These are phyloP conservation scores for Phytopythium mirpurense DNA, from an alignment of 352 stramenopile genomes.

Conservation along the genomic window DNA sequence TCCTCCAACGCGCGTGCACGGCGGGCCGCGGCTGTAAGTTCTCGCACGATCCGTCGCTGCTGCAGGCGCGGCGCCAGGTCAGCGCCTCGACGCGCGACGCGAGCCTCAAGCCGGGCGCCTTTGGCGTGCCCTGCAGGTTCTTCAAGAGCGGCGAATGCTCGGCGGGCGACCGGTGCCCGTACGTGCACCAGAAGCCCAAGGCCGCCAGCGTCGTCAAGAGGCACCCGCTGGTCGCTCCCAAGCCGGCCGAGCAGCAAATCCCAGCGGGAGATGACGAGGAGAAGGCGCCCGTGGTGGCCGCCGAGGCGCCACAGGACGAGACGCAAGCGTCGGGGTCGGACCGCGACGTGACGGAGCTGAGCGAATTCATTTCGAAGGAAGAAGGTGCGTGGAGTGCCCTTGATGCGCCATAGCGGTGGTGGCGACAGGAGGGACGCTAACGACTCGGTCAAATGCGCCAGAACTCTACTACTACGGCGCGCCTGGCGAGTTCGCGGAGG, in stretches of 20 bases:
- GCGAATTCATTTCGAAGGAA: constrained; percentile 77
- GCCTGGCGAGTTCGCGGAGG: constrained; percentile 53
- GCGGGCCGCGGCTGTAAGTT: constrained; percentile 65
- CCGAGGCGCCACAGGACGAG: constrained; percentile 13
- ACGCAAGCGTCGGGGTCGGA: constrained; percentile 9
- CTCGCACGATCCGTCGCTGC: constrained; percentile 31
- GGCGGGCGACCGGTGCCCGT: constrained; percentile 57
- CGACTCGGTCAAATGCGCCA: constrained; percentile 9
- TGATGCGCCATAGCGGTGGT: not conserved
- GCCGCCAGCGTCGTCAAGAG: constrained; percentile 18
- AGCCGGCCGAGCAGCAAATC: constrained; percentile 10
- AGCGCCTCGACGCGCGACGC: constrained; percentile 42
- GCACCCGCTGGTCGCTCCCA: too few species aligned
- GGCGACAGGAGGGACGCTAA: not conserved
- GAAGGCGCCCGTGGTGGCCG: constrained; percentile 9
- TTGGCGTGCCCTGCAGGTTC: constrained; percentile 62
- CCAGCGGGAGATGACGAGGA: constrained; percentile 21
- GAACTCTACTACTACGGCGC: constrained; percentile 80
- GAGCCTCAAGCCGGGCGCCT: constrained; percentile 32
- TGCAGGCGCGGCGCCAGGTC: constrained; percentile 17
- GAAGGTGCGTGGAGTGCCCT: constrained; percentile 45
- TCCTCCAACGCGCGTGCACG: constrained; percentile 55
- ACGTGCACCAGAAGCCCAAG: constrained; percentile 43
- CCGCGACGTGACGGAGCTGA: constrained; percentile 43
- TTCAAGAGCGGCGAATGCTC: constrained; percentile 64